These are phyloP conservation scores for Beauveria brongniartii DNA, from an alignment of 2,329 filamentous ascomycete species.

Conservation along the genomic window DNA sequence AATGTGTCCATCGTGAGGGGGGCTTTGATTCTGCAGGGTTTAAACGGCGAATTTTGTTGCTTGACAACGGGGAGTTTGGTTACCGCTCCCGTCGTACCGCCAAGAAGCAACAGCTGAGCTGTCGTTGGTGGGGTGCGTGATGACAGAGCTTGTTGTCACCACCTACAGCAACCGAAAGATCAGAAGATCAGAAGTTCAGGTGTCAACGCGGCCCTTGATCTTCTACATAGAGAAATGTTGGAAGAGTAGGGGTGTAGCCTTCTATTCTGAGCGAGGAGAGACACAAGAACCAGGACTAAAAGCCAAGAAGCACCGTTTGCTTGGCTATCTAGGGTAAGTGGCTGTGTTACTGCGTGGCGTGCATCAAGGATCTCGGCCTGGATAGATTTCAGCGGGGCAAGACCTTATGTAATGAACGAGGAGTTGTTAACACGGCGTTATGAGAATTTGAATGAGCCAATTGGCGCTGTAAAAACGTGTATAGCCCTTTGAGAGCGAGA, in stretches of 20 bases:
- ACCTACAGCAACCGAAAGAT: neutral
- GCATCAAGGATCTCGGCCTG: constrained; percentile 4
- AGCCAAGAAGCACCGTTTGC: neutral
- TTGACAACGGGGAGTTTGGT: neutral
- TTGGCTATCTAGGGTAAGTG: constrained; percentile 2
- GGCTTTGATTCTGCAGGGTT: neutral
- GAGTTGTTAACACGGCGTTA: neutral
- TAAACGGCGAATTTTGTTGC: neutral
- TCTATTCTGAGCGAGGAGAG: neutral
- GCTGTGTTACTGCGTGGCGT: neutral
- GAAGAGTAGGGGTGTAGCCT: too few species aligned
- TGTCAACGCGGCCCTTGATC: neutral
- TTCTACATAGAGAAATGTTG: neutral
- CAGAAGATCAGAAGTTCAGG: neutral
- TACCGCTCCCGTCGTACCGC: neutral
- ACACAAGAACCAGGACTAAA: neutral
- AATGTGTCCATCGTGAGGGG: constrained; percentile 22
- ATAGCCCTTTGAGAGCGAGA: too few species aligned
- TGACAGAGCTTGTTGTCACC: constrained; percentile 2
- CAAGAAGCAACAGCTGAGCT: neutral
- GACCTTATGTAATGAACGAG: neutral
- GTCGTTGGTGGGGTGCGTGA: constrained; percentile 2
- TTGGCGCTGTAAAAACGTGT: neutral
- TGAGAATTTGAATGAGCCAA: neutral
- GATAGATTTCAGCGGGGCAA: neutral